phyloP scores from a whole-genome alignment of 352 stramenopile genomes.

The Phytophthora chlamydospora region DNA sequence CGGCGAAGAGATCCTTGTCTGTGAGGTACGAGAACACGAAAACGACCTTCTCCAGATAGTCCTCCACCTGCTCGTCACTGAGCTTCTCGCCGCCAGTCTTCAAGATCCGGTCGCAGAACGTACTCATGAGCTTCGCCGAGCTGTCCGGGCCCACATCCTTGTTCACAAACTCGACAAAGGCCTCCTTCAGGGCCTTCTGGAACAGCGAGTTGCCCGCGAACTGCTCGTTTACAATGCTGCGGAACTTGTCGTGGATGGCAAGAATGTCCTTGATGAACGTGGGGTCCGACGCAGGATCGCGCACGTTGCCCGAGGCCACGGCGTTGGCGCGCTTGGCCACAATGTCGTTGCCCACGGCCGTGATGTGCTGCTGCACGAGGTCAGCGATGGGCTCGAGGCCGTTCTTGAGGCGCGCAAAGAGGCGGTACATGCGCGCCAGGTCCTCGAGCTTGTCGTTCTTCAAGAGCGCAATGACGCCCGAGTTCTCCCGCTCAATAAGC shows the following conservation, averaged over 20 bases:
- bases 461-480: slow-evolving; percentile 94
- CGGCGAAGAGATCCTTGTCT: slow-evolving; percentile 99
- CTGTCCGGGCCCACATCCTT: slow-evolving; percentile 97
- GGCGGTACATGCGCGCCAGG: slow-evolving; percentile 97
- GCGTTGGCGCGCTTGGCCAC: slow-evolving; percentile 85
- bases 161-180: slow-evolving; percentile 99
- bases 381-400: slow-evolving; percentile 97
- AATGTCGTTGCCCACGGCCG: slow-evolving; percentile 86
- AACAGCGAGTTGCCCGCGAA: slow-evolving; percentile 98
- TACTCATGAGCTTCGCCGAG: slow-evolving; percentile 99
- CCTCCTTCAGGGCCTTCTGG: slow-evolving; percentile 99
- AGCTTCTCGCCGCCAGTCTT: slow-evolving; percentile 99
- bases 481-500: slow-evolving; percentile 98
- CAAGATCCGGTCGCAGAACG: slow-evolving; percentile 99
- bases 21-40: slow-evolving; percentile 99
- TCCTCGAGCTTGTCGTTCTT: slow-evolving; percentile 98
- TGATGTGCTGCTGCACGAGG: slow-evolving; percentile 97
- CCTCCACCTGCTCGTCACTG: slow-evolving; percentile 96
- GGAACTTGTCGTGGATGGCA: slow-evolving; percentile 98
- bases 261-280: slow-evolving; percentile 99
- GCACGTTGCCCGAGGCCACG: slow-evolving; percentile 92
- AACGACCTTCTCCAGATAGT: slow-evolving; percentile 97
- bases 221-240: slow-evolving; percentile 96
- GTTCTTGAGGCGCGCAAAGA: slow-evolving; percentile 97
- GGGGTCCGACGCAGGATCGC: slow-evolving; percentile 92